Base-by-base conservation (phyloP, 2,329 filamentous ascomycete species). In the Paraphaeosphaeria minitans region DNA sequence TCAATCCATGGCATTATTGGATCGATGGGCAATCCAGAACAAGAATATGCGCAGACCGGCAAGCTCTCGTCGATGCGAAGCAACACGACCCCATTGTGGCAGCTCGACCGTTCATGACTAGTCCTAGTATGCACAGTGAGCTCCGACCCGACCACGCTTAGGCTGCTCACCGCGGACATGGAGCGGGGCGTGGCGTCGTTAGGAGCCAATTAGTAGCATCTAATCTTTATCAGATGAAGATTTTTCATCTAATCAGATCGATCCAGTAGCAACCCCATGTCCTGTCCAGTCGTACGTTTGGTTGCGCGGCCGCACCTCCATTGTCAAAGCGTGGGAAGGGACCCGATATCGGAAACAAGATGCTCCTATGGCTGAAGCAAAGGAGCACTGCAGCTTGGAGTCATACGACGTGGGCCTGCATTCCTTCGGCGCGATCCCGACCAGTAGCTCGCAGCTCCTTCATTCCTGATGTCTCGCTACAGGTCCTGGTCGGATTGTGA, bases 221-320 rank as follows among this genome's bases (percentile, higher is more conserved):
- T 54, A 43, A 49, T 53, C 56, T 16, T 59, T 59, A 59, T 59
- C 57, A 55, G 57, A 59, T 59, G 53, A 51, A 59, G 53, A 55
- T 19, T 59, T 54, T 59, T 54, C 56, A 59, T 59, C 57, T 59
- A 56, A 56, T 59, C 57, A 55, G 56, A 58, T 58, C 49, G 35
- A 52, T 10, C 47, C 22, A 21, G 31, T 9, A 22, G n/a, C n/a
- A n/a, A 16, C 13, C 35, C 35, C 35, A 22, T n/a, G 39, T 8
- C 22, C 22, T 39, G 50, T 35, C 41, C 41, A 21, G 21, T 54
- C 52, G 19, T 47, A 47, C 37, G 50, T 43, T 31, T 33, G 35
- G 39, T 31, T 37, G 49, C 22, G 49, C 22, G 29, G 41, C 35
- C 31, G 33, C 31, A n/a, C 27, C 43, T 21, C 14, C 10, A 35